Conservation (phyloP, 768 basidiomycete genomes). For the Mycena kentingensis region DNA sequence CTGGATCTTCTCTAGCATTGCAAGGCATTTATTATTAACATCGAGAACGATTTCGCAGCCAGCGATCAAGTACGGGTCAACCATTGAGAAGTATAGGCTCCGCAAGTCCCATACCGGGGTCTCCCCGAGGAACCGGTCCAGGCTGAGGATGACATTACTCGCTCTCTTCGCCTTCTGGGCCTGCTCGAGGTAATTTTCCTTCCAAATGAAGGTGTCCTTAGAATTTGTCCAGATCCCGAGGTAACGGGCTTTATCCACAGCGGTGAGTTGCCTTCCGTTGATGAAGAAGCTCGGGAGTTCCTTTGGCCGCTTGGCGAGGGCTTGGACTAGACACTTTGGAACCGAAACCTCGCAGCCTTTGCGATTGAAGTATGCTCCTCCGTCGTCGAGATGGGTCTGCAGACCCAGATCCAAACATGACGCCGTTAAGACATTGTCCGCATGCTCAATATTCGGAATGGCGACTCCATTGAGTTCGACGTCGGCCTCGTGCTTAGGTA, state of each 20-base stretch:
- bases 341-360: neutral
- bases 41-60: conserved; percentile 8
- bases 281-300: neutral
- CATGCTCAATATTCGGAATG: conserved; percentile 1
- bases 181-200: neutral
- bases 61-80: conserved; percentile 7
- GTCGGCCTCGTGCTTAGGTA: neutral
- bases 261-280: neutral
- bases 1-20: conserved; percentile 6
- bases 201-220: neutral
- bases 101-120: neutral
- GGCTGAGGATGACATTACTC: neutral
- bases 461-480: neutral
- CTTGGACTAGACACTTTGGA: neutral
- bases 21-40: neutral
- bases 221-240: neutral
- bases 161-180: neutral
- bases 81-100: neutral
- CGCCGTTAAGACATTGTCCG: neutral
- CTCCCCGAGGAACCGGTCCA: neutral
- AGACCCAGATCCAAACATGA: neutral
- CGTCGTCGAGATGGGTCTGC: neutral
- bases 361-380: neutral
- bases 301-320: neutral
- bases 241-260: neutral